Evolutionary conservation across 1,139 yeast species (phyloP).

Genomic region (Neolecta irregularis): DNA sequence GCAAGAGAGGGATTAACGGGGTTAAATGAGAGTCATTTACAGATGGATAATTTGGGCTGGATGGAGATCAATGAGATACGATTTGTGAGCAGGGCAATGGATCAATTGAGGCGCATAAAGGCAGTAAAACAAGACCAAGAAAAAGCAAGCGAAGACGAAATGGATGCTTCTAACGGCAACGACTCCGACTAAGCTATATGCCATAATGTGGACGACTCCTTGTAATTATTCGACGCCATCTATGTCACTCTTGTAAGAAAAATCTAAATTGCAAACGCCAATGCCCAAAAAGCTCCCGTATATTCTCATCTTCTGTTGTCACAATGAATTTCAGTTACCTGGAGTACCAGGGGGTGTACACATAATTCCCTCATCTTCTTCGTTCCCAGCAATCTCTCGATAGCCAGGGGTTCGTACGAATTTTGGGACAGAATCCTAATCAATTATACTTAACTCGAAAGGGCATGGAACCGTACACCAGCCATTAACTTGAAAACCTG

Average conservation of each 20-base stretch:
- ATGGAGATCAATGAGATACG: constrained; percentile 79
- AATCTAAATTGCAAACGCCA: too few relatives aligned
- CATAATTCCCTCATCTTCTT: too few relatives aligned
- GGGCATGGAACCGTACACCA: constrained; percentile 7
- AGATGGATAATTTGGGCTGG: constrained; percentile 64
- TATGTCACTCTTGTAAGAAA: too few relatives aligned
- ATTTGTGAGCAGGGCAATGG: constrained; percentile 20
- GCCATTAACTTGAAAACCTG: constrained; percentile 18
- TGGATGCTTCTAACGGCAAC: background rate
- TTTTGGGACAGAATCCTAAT: constrained; percentile 16
- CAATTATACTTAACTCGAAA: too few relatives aligned
- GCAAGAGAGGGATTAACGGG: constrained; percentile 63
- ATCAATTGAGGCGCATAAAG: background rate
- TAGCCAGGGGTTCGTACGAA: constrained; percentile 12
- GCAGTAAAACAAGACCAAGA: constrained; percentile 1
- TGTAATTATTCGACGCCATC: too few relatives aligned
- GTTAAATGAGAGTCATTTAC: constrained; percentile 70
- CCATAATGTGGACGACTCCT: too few relatives aligned
- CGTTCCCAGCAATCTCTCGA: constrained; percentile 6
- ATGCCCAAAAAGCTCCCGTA: too few relatives aligned
- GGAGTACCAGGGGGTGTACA: too few relatives aligned
- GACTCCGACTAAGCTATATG: too few relatives aligned
- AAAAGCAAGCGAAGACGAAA: background rate
- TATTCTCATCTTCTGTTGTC: too few relatives aligned
- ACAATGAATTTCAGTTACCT: too few relatives aligned